Base-by-base conservation (phyloP, 306 rosid species). In the Acacia melanoxylon region DNA sequence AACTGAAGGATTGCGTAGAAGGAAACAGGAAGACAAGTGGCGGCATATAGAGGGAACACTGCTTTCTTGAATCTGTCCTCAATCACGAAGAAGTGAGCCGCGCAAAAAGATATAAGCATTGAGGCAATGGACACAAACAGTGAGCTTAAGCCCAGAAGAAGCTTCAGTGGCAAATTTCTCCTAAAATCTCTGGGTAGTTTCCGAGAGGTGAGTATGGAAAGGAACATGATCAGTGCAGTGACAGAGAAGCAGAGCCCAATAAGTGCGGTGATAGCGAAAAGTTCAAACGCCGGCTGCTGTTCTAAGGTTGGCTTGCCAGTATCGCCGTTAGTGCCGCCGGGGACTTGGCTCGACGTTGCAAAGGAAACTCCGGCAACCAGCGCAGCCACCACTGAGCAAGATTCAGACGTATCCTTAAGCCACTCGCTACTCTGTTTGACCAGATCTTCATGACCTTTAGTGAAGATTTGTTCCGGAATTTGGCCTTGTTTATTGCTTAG, bases 221-320 rank as follows among this genome's bases (percentile, higher is more conserved):
- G 91, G 68, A 93, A 93, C 86, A 89, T 89, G 1, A 91, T 72
- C 27, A 91, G 42, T 5, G 91, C 70, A 0, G 86, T 85, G 10
- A 87, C 85, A 0, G 96, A 93, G 83, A 82, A 89, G 73, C 88
- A 89, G 0, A 91, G 91, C 0, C 91, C 90, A 12, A 86, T 15
- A 0, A 90, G 75, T 0, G 92, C 85, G 0, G 88, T 31, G 11
- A 88, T 76, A 5, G 87, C 86, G n/a, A 91, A 90, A 3, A 67
- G 1, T 0, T 91, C 76, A 33, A 91, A 89, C 0, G 75, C 82
- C 0, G 89, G 89, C 3, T 42, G 58, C 12, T 78, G 83, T 42
- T 72, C 85, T 3, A 90, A 83, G 1, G 14, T 33, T 0, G 93
- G 90, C 10, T 42, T 82, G 7, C 91, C 90, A 19, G 19, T 78